Evolutionary conservation across 106 monocot species (phyloP).

Genomic region (Acorus gramineus): DNA sequence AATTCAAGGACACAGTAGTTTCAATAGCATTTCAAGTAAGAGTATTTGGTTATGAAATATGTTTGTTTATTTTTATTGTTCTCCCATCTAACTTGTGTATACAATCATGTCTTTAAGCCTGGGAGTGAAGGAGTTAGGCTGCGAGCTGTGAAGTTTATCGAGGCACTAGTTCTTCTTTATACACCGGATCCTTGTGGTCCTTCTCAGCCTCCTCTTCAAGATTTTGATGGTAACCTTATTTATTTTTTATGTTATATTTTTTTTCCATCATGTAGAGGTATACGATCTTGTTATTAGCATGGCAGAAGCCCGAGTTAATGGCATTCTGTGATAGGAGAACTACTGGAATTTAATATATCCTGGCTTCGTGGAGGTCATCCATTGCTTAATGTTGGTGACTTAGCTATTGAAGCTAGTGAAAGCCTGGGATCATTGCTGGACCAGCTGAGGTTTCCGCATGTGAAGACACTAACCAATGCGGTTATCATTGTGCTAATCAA

Average conservation of each 20-base stretch:
- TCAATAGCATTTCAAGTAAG: slow-evolving; percentile 68
- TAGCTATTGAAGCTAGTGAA: slow-evolving; percentile 75
- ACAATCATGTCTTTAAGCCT: slow-evolving; percentile 27
- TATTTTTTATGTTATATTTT: not conserved
- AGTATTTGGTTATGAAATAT: not conserved
- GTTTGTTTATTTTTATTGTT: slow-evolving; percentile 5
- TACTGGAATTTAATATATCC: slow-evolving; percentile 58
- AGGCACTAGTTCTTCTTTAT: slow-evolving; percentile 70
- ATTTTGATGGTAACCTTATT: slow-evolving; percentile 29
- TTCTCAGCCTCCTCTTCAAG: slow-evolving; percentile 51
- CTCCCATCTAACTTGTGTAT: not conserved
- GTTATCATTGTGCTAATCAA: slow-evolving; percentile 78
- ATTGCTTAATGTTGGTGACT: slow-evolving; percentile 69
- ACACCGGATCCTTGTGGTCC: slow-evolving; percentile 75
- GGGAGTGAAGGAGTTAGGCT: slow-evolving; percentile 69
- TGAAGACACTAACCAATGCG: slow-evolving; percentile 70
- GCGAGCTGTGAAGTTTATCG: slow-evolving; percentile 74
- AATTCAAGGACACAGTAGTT: slow-evolving; percentile 63
- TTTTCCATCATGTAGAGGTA: not conserved
- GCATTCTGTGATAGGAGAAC: slow-evolving; percentile 12
- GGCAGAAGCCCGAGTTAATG: not conserved
- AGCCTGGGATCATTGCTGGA: slow-evolving; percentile 77
- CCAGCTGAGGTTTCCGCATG: slow-evolving; percentile 74
- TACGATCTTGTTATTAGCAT: not conserved
- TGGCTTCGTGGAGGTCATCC: slow-evolving; percentile 86